Base-by-base conservation (phyloP, 768 basidiomycete species). In the Russula abietina region DNA sequence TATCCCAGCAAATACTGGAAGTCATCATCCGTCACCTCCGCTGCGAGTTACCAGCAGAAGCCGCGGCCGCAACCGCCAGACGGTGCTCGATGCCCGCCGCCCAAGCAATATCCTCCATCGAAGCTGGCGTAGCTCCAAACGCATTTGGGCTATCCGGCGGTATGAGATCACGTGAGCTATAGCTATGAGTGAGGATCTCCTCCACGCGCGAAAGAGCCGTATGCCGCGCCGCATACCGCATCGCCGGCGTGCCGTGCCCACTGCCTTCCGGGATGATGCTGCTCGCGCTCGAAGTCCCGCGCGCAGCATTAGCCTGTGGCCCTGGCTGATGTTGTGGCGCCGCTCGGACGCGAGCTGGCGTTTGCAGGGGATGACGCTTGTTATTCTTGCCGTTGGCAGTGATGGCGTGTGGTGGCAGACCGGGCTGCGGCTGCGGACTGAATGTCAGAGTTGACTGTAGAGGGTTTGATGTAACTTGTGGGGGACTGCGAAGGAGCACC, bases 391-490 rank as follows among this genome's bases (percentile, higher is more conserved):
- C 26, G 4, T 26, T 26, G 50, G 43, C 4, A 11, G 32, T 32
- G 4, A 38, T 16, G 38, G 16, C 38, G 38, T 39, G 38, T 39
- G 38, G 2, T 41, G 33, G 36, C 12, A 2, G 3, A 1, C 53
- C 45, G 12, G 39, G 24, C 30, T 30, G 64, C 26, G 33, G 38
- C 16, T 39, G 48, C 5, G 67, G 59, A 32, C 69, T 69, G 66
- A 88, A 87, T 67, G 81, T 83, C 32, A 88, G 75, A 30, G 78
- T 75, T 30, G 76, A 79, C 59, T 84, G 80, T 59, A 88, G 75
- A 0, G 81, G 78, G 1, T 83, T 81, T 12, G 81, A 86, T 71
- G 75, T 82, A 39, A 88, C 71, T 62, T 77, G 77, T 2, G 83
- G 77, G 0, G 87, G 86, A 64, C 83, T 85, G 28, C 75, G 75